Conservation (phyloP, 2,329 filamentous ascomycete genomes). For the Emericellopsis atlantica region DNA sequence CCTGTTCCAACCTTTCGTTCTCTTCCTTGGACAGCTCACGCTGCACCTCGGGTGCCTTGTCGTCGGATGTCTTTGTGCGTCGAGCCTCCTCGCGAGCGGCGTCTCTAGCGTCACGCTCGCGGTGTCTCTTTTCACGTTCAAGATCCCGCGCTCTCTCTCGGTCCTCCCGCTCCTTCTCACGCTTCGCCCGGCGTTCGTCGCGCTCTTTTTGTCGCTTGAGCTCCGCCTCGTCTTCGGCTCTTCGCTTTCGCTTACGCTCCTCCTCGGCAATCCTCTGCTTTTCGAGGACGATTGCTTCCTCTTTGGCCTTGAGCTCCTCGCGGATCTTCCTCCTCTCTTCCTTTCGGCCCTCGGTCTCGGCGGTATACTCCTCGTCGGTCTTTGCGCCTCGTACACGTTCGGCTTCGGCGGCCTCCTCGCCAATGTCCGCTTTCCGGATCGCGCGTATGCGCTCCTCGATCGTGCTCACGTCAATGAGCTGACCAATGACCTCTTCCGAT, state of each 20-base stretch:
- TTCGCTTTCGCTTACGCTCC: slow-evolving; percentile 37
- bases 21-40: slow-evolving; percentile 46
- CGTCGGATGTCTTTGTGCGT: slow-evolving; percentile 20
- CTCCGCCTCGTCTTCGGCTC: slow-evolving; percentile 35
- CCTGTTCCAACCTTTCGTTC: slow-evolving; percentile 41
- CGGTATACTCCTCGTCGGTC: slow-evolving; percentile 61
- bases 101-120: slow-evolving; percentile 23
- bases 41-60: slow-evolving; percentile 31
- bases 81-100: slow-evolving; percentile 17
- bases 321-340: slow-evolving; percentile 49
- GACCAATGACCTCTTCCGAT: slow-evolving; percentile 54
- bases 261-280: slow-evolving; percentile 45
- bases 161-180: slow-evolving; percentile 43
- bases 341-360: slow-evolving; percentile 48
- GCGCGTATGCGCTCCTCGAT: slow-evolving; percentile 61
- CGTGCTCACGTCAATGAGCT: slow-evolving; percentile 52
- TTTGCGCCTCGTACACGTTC: slow-evolving; percentile 56
- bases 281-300: slow-evolving; percentile 49
- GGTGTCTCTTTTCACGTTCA: slow-evolving; percentile 25
- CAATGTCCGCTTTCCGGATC: slow-evolving; percentile 54
- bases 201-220: slow-evolving; percentile 35
- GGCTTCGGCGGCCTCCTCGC: slow-evolving; percentile 52
- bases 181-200: slow-evolving; percentile 33
- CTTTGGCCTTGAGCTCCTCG: slow-evolving; percentile 45
- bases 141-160: slow-evolving; percentile 31